phyloP scores from a whole-genome alignment of 2,329 filamentous ascomycete genomes.

The Phoma sp. region DNA sequence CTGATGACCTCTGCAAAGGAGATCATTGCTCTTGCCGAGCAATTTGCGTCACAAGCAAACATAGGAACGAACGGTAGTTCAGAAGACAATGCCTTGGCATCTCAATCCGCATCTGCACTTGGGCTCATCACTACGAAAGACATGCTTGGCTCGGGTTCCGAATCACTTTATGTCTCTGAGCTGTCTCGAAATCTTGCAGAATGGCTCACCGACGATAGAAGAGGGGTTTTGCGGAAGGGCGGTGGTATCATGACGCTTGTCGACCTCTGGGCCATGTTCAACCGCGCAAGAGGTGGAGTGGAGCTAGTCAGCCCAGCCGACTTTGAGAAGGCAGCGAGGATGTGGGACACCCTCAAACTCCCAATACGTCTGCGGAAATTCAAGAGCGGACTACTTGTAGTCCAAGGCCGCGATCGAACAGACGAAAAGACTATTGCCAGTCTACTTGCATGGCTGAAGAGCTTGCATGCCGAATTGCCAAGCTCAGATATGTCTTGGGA shows the following conservation, averaged over 20 bases:
- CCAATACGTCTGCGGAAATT: constrained; percentile 88
- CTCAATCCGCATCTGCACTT: constrained; percentile 81
- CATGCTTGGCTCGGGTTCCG: constrained; percentile 80
- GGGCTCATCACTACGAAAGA: constrained; percentile 95
- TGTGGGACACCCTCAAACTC: constrained; percentile 87
- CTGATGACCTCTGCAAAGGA: constrained; percentile 98
- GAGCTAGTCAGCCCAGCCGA: constrained; percentile 91
- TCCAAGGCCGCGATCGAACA: constrained; percentile 84
- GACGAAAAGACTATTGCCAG: constrained; percentile 87
- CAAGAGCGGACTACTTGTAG: constrained; percentile 91
- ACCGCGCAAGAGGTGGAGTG: constrained; percentile 88
- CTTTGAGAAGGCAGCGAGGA: constrained; percentile 84
- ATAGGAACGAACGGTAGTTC: constrained; percentile 63
- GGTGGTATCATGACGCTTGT: constrained; percentile 50
- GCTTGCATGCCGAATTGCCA: constrained; percentile 71
- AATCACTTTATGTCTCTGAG: constrained; percentile 82
- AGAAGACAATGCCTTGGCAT: constrained; percentile 77
- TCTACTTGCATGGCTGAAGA: constrained; percentile 77
- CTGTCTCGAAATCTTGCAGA: constrained; percentile 50
- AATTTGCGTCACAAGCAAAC: constrained; percentile 73
- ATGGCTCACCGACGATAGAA: constrained; percentile 48
- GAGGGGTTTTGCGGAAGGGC: constrained; percentile 44
- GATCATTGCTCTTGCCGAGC: constrained; percentile 89
- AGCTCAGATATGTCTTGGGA: constrained; percentile 74
- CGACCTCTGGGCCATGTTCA: constrained; percentile 71